Evolutionary conservation across 2,329 filamentous ascomycete genomes (phyloP).

Genomic region (Ascochyta lentis): DNA sequence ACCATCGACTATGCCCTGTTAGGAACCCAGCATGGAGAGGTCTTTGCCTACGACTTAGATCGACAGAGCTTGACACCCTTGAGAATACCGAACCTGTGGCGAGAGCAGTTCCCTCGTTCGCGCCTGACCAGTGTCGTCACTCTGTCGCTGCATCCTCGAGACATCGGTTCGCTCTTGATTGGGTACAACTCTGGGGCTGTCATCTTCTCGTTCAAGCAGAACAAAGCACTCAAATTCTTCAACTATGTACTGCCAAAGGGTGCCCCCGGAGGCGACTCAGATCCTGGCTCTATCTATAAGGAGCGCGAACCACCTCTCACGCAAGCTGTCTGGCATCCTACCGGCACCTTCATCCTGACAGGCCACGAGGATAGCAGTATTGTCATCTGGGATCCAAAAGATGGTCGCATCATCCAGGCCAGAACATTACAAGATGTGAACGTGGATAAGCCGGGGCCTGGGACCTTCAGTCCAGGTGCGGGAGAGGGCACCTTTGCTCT

Average conservation of each 20-base stretch:
- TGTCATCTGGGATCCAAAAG: conserved; percentile 93
- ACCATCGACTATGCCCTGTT: conserved; percentile 93
- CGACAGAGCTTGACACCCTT: conserved; percentile 78
- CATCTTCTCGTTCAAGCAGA: conserved; percentile 94
- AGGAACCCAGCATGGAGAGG: conserved; percentile 80
- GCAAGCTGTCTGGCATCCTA: conserved; percentile 92
- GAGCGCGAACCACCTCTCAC: conserved; percentile 75
- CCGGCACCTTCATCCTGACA: conserved; percentile 85
- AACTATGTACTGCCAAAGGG: conserved; percentile 82
- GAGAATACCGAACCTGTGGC: conserved; percentile 87
- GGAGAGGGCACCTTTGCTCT: conserved; percentile 61
- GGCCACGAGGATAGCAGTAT: conserved; percentile 90
- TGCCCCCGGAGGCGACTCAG: conserved; percentile 78
- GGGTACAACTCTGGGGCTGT: conserved; percentile 90
- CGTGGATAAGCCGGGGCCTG: conserved; percentile 70
- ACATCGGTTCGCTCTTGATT: conserved; percentile 89
- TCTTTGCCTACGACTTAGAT: conserved; percentile 93
- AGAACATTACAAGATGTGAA: conserved; percentile 77
- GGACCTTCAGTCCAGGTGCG: conserved; percentile 51
- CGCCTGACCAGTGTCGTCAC: conserved; percentile 72
- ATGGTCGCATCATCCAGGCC: conserved; percentile 83
- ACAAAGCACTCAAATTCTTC: conserved; percentile 77
- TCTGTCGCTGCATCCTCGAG: conserved; percentile 85
- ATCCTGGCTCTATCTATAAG: conserved; percentile 67
- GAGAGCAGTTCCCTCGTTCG: conserved; percentile 71